A percentile compares a stretch with the other conserved stretches of the same genome.
phyloP scores from a whole-genome alignment of 768 basidiomycete genomes.

The Candolleomyces aberdarensis region DNA sequence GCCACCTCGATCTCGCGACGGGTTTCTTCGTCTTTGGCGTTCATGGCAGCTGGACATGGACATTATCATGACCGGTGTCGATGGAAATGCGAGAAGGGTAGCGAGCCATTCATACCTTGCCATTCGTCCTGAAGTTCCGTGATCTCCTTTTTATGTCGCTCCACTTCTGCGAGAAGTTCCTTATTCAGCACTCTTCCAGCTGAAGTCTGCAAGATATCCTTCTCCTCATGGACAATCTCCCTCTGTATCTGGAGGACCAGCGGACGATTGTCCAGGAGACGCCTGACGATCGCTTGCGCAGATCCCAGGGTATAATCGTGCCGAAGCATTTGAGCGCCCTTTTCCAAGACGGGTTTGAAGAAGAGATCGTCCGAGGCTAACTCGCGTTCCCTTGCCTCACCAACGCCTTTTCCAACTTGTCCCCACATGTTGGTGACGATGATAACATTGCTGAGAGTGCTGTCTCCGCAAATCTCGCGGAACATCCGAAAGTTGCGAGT shows the following conservation, averaged over 20 bases:
- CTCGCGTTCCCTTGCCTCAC: constrained; percentile 38
- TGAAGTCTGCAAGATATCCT: constrained; percentile 46
- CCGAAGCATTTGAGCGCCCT: constrained; percentile 39
- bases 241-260: constrained; percentile 49
- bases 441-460: constrained; percentile 41
- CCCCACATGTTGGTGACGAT: constrained; percentile 50
- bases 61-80: not conserved
- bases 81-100: not conserved
- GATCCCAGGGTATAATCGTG: constrained; percentile 35
- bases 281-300: constrained; percentile 38
- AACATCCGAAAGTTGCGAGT: constrained; percentile 46
- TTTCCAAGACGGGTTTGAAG: constrained; percentile 45
- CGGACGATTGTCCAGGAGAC: constrained; percentile 38
- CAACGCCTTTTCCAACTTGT: constrained; percentile 28
- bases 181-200: constrained; percentile 52
- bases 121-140: constrained; percentile 44
- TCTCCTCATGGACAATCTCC: constrained; percentile 50
- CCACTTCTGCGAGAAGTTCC: constrained; percentile 45
- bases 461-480: constrained; percentile 44
- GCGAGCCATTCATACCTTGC: constrained; percentile 20
- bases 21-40: constrained; percentile 46
- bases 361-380: constrained; percentile 33
- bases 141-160: constrained; percentile 48
- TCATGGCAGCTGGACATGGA: constrained; percentile 29
- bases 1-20: constrained; percentile 42